A percentile compares a stretch with the other conserved stretches of the same genome.
These are phyloP conservation scores for Macrocystidia cucumis DNA, from an alignment of 1,284 basidiomycete genomes.

Conservation along the genomic window DNA sequence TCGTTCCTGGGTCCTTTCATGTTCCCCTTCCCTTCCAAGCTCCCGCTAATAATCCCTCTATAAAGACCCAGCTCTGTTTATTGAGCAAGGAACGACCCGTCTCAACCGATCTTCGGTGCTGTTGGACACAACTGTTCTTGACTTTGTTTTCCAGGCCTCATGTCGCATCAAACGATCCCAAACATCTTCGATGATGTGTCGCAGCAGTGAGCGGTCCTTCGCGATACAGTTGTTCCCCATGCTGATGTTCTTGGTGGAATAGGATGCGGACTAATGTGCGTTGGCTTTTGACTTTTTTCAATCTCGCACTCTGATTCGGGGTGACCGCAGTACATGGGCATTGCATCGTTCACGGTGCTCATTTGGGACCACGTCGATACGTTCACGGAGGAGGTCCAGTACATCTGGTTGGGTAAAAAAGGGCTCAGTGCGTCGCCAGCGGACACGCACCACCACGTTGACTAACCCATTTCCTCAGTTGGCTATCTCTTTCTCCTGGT, in stretches of 20 bases:
- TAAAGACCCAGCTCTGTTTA: too few relatives aligned
- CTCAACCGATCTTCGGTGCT: too few relatives aligned
- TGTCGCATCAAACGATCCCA: too few relatives aligned
- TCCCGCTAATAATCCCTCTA: too few relatives aligned
- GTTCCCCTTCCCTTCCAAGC: too few relatives aligned
- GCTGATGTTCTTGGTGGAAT: background rate
- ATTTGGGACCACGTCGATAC: slow-evolving; percentile 20
- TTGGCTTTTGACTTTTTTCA: background rate
- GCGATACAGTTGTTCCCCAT: background rate
- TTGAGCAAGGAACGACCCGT: too few relatives aligned
- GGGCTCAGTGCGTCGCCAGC: slow-evolving; percentile 23
- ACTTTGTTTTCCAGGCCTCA: too few relatives aligned
- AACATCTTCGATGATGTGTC: background rate
- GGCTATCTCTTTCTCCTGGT: slow-evolving; percentile 34
- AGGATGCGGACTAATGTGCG: background rate
- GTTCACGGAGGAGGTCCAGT: slow-evolving; percentile 18
- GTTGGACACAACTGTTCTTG: too few relatives aligned
- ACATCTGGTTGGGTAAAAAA: slow-evolving; percentile 34
- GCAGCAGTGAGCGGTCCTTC: background rate
- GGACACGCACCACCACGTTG: background rate
- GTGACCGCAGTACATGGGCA: slow-evolving; percentile 34
- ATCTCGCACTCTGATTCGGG: background rate
- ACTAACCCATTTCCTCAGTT: slow-evolving; percentile 17
- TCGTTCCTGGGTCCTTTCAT: too few relatives aligned
- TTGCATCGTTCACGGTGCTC: slow-evolving; percentile 31